These are phyloP conservation scores for Bacterosira constricta DNA, from an alignment of 108 stramenopile genomes.

Conservation along the genomic window DNA sequence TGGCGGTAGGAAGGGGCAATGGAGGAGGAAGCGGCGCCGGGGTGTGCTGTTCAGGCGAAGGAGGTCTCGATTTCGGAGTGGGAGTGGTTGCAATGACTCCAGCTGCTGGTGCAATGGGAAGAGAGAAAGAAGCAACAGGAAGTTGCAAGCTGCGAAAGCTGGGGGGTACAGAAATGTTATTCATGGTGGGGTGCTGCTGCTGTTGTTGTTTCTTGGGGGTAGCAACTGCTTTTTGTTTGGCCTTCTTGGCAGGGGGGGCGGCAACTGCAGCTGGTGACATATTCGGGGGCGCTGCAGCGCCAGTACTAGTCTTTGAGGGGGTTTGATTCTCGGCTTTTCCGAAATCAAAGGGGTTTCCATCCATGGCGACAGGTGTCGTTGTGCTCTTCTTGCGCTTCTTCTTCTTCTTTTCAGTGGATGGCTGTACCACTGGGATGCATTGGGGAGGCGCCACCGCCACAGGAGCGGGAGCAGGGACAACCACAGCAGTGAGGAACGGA, in stretches of 20 bases:
- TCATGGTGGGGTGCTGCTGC: constrained; percentile 15
- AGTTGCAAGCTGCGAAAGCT: constrained; percentile 64
- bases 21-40: constrained; percentile 21
- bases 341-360: constrained; percentile 37
- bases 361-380: constrained; percentile 17
- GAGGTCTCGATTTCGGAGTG: constrained; percentile 22
- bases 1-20: constrained; percentile 61
- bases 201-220: constrained; percentile 17
- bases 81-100: background rate
- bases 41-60: constrained; percentile 23
- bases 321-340: constrained; percentile 35
- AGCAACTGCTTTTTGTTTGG: constrained; percentile 24
- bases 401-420: constrained; percentile 43
- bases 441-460: constrained; percentile 12
- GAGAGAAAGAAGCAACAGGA: constrained; percentile 78
- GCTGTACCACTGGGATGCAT: constrained; percentile 11
- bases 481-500: background rate
- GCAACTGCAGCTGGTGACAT: constrained; percentile 15
- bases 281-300: background rate
- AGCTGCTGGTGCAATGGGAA: constrained; percentile 30
- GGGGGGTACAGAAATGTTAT: constrained; percentile 18
- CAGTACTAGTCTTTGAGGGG: constrained; percentile 5
- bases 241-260: constrained; percentile 39
- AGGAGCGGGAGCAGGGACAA: constrained; percentile 10
- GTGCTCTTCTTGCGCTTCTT: constrained; percentile 40